Evolutionary conservation across 495 filamentous ascomycete species (phyloP).

Genomic region (Tuber umbilicatum): DNA sequence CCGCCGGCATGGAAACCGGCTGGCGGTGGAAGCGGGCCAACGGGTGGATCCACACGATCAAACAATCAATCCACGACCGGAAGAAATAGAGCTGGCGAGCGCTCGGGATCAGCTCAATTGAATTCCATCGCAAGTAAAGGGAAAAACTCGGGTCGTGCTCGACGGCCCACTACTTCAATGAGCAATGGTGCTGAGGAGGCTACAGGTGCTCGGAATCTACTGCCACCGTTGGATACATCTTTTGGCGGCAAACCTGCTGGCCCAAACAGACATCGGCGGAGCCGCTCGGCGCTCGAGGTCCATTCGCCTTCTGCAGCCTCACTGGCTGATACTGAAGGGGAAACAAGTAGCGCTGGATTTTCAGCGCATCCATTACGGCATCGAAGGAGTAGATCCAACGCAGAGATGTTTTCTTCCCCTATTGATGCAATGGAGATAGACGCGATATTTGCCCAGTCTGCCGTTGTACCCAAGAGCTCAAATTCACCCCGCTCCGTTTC

Average conservation of each 20-base stretch:
- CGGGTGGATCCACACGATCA: slow-evolving; percentile 17
- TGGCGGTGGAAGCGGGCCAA: slow-evolving; percentile 20
- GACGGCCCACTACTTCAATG: slow-evolving; percentile 16
- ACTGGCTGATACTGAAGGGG: slow-evolving; percentile 38
- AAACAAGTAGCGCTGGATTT: slow-evolving; percentile 12
- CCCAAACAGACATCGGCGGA: slow-evolving; percentile 31
- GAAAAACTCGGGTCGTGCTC: background rate
- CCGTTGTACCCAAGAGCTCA: background rate
- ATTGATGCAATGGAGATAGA: slow-evolving; percentile 28
- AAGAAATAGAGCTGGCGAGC: slow-evolving; percentile 22
- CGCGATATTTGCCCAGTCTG: slow-evolving; percentile 26
- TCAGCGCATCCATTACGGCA: slow-evolving; percentile 48
- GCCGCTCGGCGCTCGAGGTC: slow-evolving; percentile 36
- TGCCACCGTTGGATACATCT: slow-evolving; percentile 38
- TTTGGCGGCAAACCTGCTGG: slow-evolving; percentile 27
- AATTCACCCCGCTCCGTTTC: slow-evolving; percentile 14
- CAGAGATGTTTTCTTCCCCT: slow-evolving; percentile 48
- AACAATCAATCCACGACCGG: slow-evolving; percentile 13
- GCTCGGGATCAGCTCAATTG: slow-evolving; percentile 24
- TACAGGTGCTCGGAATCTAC: slow-evolving; percentile 14
- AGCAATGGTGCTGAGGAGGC: slow-evolving; percentile 14
- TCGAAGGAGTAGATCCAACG: slow-evolving; percentile 41
- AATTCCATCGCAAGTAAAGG: background rate
- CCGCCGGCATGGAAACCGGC: slow-evolving; percentile 38
- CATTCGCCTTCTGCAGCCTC: slow-evolving; percentile 41